Evolutionary conservation across 1,284 basidiomycete species (phyloP), one percentile per base, ranked within the genome.

Genomic region (Abortiporus biennis): DNA sequence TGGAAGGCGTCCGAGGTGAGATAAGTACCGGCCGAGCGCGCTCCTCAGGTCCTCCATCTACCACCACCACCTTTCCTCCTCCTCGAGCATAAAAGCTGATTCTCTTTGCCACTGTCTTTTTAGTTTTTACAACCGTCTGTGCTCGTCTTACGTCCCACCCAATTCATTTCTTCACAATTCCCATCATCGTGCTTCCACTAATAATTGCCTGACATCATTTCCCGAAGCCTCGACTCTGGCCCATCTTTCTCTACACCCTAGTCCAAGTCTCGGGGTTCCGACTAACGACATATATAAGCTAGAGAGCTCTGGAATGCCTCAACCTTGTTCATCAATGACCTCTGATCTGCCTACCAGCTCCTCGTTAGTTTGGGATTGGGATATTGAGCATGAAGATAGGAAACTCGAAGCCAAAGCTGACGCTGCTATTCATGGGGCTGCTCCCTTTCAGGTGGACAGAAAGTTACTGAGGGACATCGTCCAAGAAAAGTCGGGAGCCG

Each of bases 401-500:
- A 70, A 64, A 49, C 68, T 62, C 27, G 84, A 86, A 61, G 68
- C 70, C 1, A 72, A 69, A 51, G 74, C 72, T 2, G 83, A 85
- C 48, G 70, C 71, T 12, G 69, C 70, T 2, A 47, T 76, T 16
- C 79, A 85, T 51, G 73, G 71, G 30, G 65, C 71, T 6, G 71
- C 68, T 13, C 80, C 80, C 12, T 86, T 88, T 53, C 75, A 78
- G 40, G 79, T 89, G 19, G 85, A 88, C 59, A 63, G 85, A 38
- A 70, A 70, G 42, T 66, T 85, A 15, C 66, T 89, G 47, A 83
- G 77, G 56, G 83, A 86, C 50, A 77, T 89, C 38, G 78, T 90
- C 8, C 68, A 75, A 40, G 83, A 87, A 55, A 82, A 78, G 55
- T 73, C 80, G 61, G 70, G 66, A 17, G 58, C 67, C 15, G 75